phyloP scores from a whole-genome alignment of 148 eudicot species.

The Rhododendron simsii region DNA sequence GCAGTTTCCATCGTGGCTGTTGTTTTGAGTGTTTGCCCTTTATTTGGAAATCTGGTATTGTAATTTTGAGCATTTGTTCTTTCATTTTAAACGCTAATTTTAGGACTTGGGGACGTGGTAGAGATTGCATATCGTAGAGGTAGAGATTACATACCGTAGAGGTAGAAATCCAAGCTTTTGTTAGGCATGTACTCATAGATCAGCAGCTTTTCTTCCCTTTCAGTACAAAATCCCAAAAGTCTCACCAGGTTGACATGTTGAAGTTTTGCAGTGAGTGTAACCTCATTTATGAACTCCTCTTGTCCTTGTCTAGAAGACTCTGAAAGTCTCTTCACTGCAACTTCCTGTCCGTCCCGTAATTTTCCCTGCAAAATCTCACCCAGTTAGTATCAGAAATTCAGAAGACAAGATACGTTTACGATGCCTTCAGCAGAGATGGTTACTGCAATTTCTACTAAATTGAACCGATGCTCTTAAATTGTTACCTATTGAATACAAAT shows the following conservation, averaged over 20 bases:
- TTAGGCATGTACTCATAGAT: constrained; percentile 4
- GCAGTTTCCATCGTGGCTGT: background rate
- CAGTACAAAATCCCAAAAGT: constrained; percentile 33
- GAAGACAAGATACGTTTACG: background rate
- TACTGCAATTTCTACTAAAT: no score
- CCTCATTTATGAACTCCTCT: constrained; percentile 21
- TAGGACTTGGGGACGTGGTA: background rate
- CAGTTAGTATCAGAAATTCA: background rate
- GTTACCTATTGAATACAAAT: background rate
- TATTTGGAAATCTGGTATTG: background rate
- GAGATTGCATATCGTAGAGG: no score
- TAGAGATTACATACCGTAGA: constrained; percentile 3
- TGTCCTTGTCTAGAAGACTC: constrained; percentile 30
- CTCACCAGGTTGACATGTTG: constrained; percentile 36
- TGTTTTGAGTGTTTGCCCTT: background rate
- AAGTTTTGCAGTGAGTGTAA: background rate
- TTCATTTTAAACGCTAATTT: background rate
- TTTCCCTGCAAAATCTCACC: constrained; percentile 23
- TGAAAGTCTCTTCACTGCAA: constrained; percentile 15
- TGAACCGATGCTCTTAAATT: background rate
- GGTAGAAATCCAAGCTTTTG: constrained; percentile 26
- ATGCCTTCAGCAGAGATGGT: background rate
- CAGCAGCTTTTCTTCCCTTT: constrained; percentile 30
- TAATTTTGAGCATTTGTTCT: background rate
- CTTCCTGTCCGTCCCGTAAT: constrained; percentile 27